Conservation (phyloP, 2,329 filamentous ascomycete genomes). For the Calonectria hongkongensis region DNA sequence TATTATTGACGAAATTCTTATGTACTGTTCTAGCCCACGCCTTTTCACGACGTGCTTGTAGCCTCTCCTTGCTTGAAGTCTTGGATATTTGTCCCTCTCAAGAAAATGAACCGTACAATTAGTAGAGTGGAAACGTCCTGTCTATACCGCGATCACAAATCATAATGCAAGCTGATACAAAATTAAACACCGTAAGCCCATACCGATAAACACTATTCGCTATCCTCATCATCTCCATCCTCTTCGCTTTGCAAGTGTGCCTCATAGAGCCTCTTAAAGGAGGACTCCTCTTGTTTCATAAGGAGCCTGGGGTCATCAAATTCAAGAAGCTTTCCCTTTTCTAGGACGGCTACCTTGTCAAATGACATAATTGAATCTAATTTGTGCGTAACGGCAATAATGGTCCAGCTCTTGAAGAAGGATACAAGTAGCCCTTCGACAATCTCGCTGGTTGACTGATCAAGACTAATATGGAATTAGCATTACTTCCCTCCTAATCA, state of each 20-base stretch:
- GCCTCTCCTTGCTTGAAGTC: neutral
- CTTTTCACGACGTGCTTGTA: neutral
- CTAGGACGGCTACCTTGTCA: constrained; percentile 68
- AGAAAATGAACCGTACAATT: constrained; percentile 10
- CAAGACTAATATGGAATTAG: constrained; percentile 55
- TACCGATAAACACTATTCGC: neutral
- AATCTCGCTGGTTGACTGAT: constrained; percentile 60
- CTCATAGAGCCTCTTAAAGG: constrained; percentile 30
- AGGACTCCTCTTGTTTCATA: constrained; percentile 17
- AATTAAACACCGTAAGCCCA: neutral
- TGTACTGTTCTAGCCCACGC: neutral
- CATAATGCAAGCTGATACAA: constrained; percentile 15
- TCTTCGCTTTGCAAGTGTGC: constrained; percentile 25
- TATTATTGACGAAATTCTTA: neutral
- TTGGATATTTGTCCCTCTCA: too few species aligned
- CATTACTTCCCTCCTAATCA: neutral
- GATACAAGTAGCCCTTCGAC: constrained; percentile 60
- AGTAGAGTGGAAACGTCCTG: constrained; percentile 28
- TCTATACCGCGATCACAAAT: constrained; percentile 23
- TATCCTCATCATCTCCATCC: neutral
- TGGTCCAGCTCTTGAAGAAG: constrained; percentile 67
- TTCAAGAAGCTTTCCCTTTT: constrained; percentile 66
- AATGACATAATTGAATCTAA: constrained; percentile 69
- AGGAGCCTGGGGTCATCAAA: constrained; percentile 29
- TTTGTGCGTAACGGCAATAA: constrained; percentile 67